Evolutionary conservation across 73 alveolate species (phyloP).

Genomic region (Symbiodinium pilosum): DNA sequence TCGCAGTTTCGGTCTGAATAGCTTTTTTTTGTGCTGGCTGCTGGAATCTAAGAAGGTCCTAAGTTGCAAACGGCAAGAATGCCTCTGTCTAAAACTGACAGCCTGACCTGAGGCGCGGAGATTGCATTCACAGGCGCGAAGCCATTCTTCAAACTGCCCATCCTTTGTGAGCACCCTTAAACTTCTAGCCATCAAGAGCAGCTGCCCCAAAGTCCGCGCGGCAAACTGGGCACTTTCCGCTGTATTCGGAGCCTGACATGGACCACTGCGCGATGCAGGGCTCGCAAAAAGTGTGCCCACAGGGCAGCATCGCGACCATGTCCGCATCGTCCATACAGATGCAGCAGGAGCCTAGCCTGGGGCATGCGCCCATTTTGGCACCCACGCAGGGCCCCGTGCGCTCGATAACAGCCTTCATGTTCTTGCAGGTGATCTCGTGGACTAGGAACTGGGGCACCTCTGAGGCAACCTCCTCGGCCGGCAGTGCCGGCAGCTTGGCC

Average conservation of each 20-base stretch:
- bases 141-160: neutral
- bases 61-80: too few species aligned
- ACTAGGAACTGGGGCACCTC: neutral
- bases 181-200: neutral
- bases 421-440: neutral
- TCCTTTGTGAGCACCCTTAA: neutral
- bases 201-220: neutral
- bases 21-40: too few species aligned
- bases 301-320: neutral
- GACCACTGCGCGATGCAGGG: slow-evolving; percentile 37
- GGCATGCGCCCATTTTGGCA: neutral
- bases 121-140: too few species aligned
- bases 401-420: neutral
- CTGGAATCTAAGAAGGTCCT: too few species aligned
- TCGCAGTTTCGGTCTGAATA: too few species aligned
- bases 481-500: neutral
- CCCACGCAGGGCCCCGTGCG: neutral
- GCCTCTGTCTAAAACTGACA: too few species aligned
- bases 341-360: slow-evolving; percentile 16
- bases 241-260: slow-evolving; percentile 17
- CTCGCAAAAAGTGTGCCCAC: slow-evolving; percentile 52
- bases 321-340: slow-evolving; percentile 32
- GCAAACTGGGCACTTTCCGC: slow-evolving; percentile 4
- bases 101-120: too few species aligned
- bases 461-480: neutral